Evolutionary conservation across 305 asterid genomes (phyloP).

Genomic region (Fraxinus greggii): DNA sequence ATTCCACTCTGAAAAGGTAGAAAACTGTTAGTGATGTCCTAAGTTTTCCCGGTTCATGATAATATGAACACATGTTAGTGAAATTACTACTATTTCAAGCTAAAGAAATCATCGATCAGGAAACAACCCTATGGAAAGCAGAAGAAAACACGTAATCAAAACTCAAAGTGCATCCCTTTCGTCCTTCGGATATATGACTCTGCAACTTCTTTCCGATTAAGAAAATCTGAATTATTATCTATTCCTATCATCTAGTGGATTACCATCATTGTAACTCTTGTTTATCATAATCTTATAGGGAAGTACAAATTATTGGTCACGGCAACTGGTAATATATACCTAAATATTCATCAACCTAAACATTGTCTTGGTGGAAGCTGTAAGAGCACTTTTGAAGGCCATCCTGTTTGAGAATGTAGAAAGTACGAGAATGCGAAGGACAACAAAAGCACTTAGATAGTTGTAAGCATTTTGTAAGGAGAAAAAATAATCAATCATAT

Average conservation of each 20-base stretch:
- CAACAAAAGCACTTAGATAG: background rate
- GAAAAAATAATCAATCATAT: background rate
- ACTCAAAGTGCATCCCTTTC: background rate
- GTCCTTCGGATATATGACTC: background rate
- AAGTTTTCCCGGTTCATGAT: background rate
- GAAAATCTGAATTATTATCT: background rate
- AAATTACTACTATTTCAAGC: background rate
- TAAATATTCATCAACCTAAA: background rate
- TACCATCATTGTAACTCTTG: background rate
- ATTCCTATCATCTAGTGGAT: background rate
- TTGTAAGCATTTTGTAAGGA: background rate
- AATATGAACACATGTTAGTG: background rate
- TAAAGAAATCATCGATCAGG: background rate
- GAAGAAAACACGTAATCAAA: background rate
- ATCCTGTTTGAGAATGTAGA: background rate
- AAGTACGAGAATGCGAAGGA: background rate
- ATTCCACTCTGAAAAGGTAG: conserved; percentile 42
- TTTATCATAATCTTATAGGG: background rate
- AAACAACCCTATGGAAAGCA: background rate
- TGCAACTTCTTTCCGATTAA: background rate
- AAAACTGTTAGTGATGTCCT: conserved; percentile 4
- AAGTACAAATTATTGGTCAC: background rate
- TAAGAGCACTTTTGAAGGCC: background rate
- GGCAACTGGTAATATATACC: background rate
- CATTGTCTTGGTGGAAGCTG: background rate